A percentile compares a stretch with the other conserved stretches of the same genome.
Evolutionary conservation across 495 filamentous ascomycete species (phyloP).

Genomic region (Tuber aestivum): DNA sequence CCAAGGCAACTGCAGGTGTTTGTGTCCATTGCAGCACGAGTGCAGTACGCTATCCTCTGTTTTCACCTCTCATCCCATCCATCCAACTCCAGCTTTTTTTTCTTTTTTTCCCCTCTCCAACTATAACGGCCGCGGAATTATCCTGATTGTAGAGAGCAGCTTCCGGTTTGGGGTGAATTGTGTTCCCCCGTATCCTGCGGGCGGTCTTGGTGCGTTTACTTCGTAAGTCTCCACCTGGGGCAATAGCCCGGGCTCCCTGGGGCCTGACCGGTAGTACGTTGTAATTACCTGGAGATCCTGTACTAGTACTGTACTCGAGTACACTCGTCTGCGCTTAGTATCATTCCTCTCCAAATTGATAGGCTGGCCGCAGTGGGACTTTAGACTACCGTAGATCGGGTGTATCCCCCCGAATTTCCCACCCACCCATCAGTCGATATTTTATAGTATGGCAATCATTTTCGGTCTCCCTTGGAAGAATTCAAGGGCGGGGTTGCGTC

Average conservation of each 20-base stretch:
- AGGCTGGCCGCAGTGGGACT: no score
- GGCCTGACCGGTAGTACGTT: neutral
- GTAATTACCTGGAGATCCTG: neutral
- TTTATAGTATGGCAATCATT: neutral
- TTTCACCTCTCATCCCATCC: neutral
- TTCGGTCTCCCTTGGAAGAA: neutral
- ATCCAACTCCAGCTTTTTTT: neutral
- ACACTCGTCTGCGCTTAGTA: neutral
- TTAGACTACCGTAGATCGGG: neutral
- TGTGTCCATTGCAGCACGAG: neutral
- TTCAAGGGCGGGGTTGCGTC: neutral
- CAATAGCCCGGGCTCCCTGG: neutral
- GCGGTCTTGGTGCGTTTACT: neutral
- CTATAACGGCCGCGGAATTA: neutral
- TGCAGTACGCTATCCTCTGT: neutral
- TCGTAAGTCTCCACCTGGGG: neutral
- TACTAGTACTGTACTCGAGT: no score
- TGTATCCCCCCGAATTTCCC: neutral
- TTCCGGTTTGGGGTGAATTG: neutral
- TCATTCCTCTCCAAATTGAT: no score
- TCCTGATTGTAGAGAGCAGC: neutral
- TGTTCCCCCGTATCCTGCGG: neutral
- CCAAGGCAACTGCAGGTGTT: neutral
- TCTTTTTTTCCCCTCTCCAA: neutral
- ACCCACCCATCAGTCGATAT: neutral